Evolutionary conservation across 306 rosid genomes (phyloP), one percentile per base, ranked within the genome.

Genomic region (Chamaecrista fasciculata): DNA sequence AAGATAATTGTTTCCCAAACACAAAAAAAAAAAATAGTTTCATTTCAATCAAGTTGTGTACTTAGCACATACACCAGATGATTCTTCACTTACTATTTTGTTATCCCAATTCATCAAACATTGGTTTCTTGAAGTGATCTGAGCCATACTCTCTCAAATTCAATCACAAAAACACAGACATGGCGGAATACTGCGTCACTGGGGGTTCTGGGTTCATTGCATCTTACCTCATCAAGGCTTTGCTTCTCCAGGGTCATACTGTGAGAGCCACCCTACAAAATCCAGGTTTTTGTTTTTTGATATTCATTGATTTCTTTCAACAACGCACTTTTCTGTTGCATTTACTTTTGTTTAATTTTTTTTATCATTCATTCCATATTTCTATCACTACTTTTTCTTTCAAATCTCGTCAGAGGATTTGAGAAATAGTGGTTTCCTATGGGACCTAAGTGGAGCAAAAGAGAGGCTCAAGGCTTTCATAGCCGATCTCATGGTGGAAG

Each of bases 161-260:
- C n/a, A n/a, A n/a, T n/a, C n/a, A 15, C 18, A 11, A 58, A 47
- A 2, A 48, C 11, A 40, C 12, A 58, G 58, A 85, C 29, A 92
- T 89, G 98, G 81, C 83, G 1, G 91, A 82, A 39, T 92, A 84
- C 61, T 89, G 92, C 9, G 92, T 92, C 0, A 92, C 92, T 8
- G 98, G 98, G 5, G 96, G 98, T 39, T 79, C 89, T 29, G 92
- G 98, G 1, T 83, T 92, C 87, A 79, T 92, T 18, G 96, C 91
- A 42, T 74, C 92, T 42, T 78, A 84, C 68, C 68, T 92, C 11
- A 78, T 92, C 0, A 89, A 92, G 85, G 76, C 81, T 26, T 78
- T 92, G 79, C 74, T 92, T 16, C 83, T 81, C 8, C 77, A 81
- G 25, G 98, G 96, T 19, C 83, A 89, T 49, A 59, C 70, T 0